Evolutionary conservation across 2,329 filamentous ascomycete species (phyloP), one percentile per base, ranked within the genome.

Genomic region (Corniculantispora saksenae): DNA sequence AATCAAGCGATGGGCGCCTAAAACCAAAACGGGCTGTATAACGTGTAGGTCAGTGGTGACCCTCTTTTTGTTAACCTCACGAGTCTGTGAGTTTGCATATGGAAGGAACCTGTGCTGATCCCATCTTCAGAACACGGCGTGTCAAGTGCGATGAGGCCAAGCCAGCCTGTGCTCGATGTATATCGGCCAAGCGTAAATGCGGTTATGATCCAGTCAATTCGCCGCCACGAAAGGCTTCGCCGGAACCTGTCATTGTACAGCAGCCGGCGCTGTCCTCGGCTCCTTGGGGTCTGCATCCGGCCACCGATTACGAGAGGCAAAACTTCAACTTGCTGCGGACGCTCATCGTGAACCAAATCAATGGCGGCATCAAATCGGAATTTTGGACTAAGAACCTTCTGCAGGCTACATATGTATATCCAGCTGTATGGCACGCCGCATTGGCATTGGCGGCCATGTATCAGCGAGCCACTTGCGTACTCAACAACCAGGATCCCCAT

Each of bases 101-200:
- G 9, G 3, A 35, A n/a, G 25, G 12, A 21, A 29, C 4, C 4
- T 6, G 25, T 27, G 17, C 58, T 61, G 32, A 61, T 15, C 15
- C 3, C 32, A 3, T 54, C 7, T 25, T 7, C 17, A 65, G 63
- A 27, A 47, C 15, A 48, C 56, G 63, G 3, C 48, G 50, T 1
- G 40, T 65, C 38, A 65, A 65, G 25, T 65, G 63, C 40, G 63
- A 65, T 27, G 63, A 65, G 21, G 25, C 63, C 3, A 65, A 56
- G 17, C 63, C 63, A 25, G 38, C 50, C 7, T 65, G 63, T 38
- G 23, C 56, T 3, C 56, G 57, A 13, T 65, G 63, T 19, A 38
- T 40, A 27, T 54, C 57, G 2, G 23, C 63, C 38, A 47, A 53
- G 38, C 55, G 63, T n/a, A 48, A 50, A 40, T 65, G 63, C 12